Evolutionary conservation across 257 asterid genomes (phyloP).

Genomic region (Eustoma russellianum): DNA sequence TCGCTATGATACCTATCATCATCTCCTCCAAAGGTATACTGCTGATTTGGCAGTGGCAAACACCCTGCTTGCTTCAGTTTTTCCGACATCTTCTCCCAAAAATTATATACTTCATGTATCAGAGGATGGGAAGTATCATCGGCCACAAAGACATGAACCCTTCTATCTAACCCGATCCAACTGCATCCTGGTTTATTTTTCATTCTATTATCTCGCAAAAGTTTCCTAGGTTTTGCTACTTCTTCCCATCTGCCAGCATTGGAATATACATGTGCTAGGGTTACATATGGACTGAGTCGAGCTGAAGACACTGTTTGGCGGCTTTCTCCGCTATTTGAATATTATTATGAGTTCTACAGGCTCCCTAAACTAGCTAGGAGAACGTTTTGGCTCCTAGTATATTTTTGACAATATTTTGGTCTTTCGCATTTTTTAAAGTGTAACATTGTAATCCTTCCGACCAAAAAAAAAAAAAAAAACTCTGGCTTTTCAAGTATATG

Average conservation of each 20-base stretch:
- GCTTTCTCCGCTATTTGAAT: slow-evolving; percentile 58
- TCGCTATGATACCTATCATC: slow-evolving; percentile 57
- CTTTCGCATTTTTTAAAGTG: too few relatives aligned
- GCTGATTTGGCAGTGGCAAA: slow-evolving; percentile 23
- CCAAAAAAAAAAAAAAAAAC: too few relatives aligned
- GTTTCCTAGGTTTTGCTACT: slow-evolving; percentile 40
- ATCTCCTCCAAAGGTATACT: slow-evolving; percentile 31
- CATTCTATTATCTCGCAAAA: slow-evolving; percentile 34
- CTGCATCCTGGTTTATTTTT: slow-evolving; percentile 63
- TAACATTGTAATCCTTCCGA: too few relatives aligned
- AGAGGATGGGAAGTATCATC: slow-evolving; percentile 58
- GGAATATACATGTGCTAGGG: slow-evolving; percentile 51
- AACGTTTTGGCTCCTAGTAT: too few relatives aligned
- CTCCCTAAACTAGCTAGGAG: too few relatives aligned
- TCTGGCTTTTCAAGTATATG: too few relatives aligned
- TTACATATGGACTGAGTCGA: slow-evolving; percentile 60
- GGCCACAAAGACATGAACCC: slow-evolving; percentile 58
- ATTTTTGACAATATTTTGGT: too few relatives aligned
- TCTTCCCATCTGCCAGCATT: slow-evolving; percentile 53
- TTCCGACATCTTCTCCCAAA: slow-evolving; percentile 52
- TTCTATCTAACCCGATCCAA: slow-evolving; percentile 57
- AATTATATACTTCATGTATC: slow-evolving; percentile 36
- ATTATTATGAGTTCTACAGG: slow-evolving; percentile 50
- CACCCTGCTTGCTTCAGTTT: slow-evolving; percentile 49
- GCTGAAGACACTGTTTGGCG: slow-evolving; percentile 43